Conservation (phyloP, 805 yeast genomes). For the Zygoascus bituminiphila region DNA sequence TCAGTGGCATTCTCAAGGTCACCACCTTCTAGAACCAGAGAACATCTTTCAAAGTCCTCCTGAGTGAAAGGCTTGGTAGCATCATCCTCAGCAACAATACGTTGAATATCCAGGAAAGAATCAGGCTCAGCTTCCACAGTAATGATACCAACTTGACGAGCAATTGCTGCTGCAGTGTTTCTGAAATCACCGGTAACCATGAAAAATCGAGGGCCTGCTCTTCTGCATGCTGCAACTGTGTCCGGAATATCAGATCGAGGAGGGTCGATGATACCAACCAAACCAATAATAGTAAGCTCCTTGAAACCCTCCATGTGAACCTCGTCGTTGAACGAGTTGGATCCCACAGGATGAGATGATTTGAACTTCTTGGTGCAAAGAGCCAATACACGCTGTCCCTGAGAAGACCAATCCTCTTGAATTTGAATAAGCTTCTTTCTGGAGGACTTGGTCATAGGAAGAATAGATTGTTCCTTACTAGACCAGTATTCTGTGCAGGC, state of each 20-base stretch:
- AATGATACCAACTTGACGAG: constrained; percentile 46
- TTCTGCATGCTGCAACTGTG: constrained; percentile 64
- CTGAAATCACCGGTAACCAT: constrained; percentile 82
- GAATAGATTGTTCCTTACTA: neutral
- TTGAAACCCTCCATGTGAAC: constrained; percentile 12
- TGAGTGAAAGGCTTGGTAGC: neutral
- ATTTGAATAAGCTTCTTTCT: neutral
- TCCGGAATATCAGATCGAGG: constrained; percentile 77
- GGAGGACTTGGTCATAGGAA: constrained; percentile 5
- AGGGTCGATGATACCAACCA: constrained; percentile 93
- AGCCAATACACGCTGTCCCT: constrained; percentile 14
- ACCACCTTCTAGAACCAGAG: constrained; percentile 12
- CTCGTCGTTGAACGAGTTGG: constrained; percentile 5
- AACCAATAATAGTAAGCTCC: constrained; percentile 67
- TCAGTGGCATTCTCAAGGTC: constrained; percentile 20
- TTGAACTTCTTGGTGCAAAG: constrained; percentile 7
- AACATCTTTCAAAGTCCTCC: constrained; percentile 4
- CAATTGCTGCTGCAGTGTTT: constrained; percentile 44
- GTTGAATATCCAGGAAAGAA: constrained; percentile 4
- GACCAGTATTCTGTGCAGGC: constrained; percentile 21
- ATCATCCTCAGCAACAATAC: constrained; percentile 1
- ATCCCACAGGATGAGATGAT: constrained; percentile 3
- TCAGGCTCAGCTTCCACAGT: constrained; percentile 11
- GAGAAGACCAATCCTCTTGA: constrained; percentile 11
- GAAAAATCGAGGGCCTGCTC: constrained; percentile 89